Evolutionary conservation across 2,329 filamentous ascomycete species (phyloP), one percentile per base, ranked within the genome.

Genomic region (Neofusicoccum umdonicola): DNA sequence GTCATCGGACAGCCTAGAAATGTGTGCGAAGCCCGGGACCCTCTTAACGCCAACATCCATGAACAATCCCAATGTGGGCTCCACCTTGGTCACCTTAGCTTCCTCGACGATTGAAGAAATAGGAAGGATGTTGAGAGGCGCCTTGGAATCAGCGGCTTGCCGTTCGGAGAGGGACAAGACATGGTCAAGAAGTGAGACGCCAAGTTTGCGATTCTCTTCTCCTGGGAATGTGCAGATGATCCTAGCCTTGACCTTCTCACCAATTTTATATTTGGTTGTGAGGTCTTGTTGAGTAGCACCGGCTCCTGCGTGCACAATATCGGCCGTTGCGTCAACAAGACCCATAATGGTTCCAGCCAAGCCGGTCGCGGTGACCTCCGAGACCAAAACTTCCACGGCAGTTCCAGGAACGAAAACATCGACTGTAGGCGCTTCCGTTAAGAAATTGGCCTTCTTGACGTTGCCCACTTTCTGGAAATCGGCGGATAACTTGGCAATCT

Each of bases 391-490:
- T 70, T 97, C 93, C 41, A 93, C 92, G 5, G 90, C 88, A n/a
- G 92, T 95, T 69, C 95, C 96, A 1, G 96, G 95, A 6, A 97
- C 84, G 78, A 96, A 97, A 6, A 91, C 87, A 75, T 93, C 92
- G 73, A 99, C 90, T 0, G 91, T 96, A 8, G 92, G 92, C 0
- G 93, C 93, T 45, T 91, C 88, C 35, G 83, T 84, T 3, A 96
- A 83, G 65, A 84, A 85, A 72, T 87, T 87, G 52, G 87, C 78
- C 71, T 88, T 88, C 71, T 86, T 87, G 54, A 87, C 76, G 70
- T 88, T 91, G 39, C 87, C 90, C 17, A 92, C 81, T 70, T 89
- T 90, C 68, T 85, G 85, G 47, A 86, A 82, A 70, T 92, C 86
- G 19, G 92, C 87, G 2, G 92, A 93, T 27, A 99, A 84, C 77